Evolutionary conservation across 148 eudicot species (phyloP), one percentile per base, ranked within the genome.

Genomic region (Pouteria glomerata): DNA sequence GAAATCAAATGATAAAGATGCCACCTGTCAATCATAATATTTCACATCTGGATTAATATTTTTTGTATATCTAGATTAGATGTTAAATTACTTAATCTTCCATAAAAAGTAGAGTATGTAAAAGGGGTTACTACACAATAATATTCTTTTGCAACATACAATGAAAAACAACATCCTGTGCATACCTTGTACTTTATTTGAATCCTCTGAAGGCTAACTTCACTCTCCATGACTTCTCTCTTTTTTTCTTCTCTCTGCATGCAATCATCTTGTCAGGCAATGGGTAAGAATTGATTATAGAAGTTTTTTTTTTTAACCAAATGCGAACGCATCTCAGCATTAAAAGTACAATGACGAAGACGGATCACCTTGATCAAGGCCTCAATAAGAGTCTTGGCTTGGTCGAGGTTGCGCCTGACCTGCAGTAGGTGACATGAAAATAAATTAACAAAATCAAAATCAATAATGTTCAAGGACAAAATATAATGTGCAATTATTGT

Each of bases 381-480:
- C 77, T 88, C 96, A 73, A 94, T 73, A 14, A 95, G 82, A 77
- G 78, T 82, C 83, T 88, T 95, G 64, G 98, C 96, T 77, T 91
- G 98, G 80, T 95, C 98, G 63, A 95, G 97, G 81, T 89, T 95
- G 78, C 98, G 96, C 70, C 98, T 81, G 66, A 95, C 98, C 98
- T 94, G 85, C 57, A 66, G 51, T 76, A 6, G 21, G 57, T 59
- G 61, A 67, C 42, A 41, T 6, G 12, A 27, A 42, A 70, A 72
- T 39, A 72, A 47, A 63, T 27, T 11, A 53, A 62, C 18, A 0
- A 58, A 34, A 23, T 31, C 35, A n/a, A 45, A 65, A 30, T 14
- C 16, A 48, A 65, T 30, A 52, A 53, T 35, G 11, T 18, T 24
- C 1, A 33, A 55, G 53, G 57, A 16, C 14, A 41, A 47, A n/a